phyloP scores from a whole-genome alignment of 257 asterid genomes.

The Ilex aquifolium region DNA sequence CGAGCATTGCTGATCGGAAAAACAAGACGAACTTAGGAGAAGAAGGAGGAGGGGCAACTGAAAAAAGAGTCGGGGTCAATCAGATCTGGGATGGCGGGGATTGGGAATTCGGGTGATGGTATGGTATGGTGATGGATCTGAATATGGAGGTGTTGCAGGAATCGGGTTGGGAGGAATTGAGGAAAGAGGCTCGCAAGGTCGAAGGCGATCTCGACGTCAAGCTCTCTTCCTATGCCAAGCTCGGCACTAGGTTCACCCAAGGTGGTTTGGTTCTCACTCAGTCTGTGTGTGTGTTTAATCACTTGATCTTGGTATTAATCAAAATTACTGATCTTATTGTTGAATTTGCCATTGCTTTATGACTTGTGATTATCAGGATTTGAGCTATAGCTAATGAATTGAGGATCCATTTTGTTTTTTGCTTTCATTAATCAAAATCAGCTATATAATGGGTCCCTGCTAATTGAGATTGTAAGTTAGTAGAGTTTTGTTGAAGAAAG shows the following conservation, averaged over 20 bases:
- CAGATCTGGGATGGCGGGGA: constrained; percentile 23
- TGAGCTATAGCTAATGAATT: no score
- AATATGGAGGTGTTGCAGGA: constrained; percentile 60
- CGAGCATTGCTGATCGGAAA: background rate
- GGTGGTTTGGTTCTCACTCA: constrained; percentile 31
- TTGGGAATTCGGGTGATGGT: no score
- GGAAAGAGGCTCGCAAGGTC: constrained; percentile 86
- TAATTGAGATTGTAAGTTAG: no score
- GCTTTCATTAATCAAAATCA: no score
- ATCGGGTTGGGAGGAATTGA: constrained; percentile 97
- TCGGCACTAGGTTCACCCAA: constrained; percentile 87
- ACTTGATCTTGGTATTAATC: no score
- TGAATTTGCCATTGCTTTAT: no score
- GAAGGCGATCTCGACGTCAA: constrained; percentile 98
- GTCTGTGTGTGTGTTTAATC: background rate
- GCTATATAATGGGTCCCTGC: no score
- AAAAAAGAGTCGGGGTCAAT: constrained; percentile 8
- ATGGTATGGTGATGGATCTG: constrained; percentile 23
- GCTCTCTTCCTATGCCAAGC: constrained; percentile 93
- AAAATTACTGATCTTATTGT: no score
- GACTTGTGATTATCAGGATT: no score
- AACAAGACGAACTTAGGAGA: background rate
- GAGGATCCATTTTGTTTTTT: no score
- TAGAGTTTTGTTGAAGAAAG: no score
- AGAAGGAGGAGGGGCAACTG: background rate